A percentile compares a stretch with the other conserved stretches of the same genome.
Conservation (phyloP, 2,329 filamentous ascomycete genomes). For the Chrysoporthe cubensis region DNA sequence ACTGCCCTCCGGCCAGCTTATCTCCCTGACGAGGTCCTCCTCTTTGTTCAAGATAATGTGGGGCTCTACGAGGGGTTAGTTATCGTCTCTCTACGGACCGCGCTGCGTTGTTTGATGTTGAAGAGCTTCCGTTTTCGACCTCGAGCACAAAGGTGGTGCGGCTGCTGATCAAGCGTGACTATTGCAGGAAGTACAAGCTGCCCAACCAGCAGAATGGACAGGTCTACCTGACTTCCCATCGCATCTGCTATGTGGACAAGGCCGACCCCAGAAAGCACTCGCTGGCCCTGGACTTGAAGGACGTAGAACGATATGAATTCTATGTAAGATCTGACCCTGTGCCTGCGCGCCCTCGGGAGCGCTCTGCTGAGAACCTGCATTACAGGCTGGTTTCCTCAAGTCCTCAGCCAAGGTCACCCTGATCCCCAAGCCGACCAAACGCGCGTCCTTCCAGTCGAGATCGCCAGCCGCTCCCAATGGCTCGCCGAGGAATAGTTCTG, state of each 20-base stretch:
- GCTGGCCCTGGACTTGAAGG: conserved; percentile 82
- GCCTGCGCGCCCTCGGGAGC: neutral
- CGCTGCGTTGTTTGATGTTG: conserved; percentile 23
- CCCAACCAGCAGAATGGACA: conserved; percentile 93
- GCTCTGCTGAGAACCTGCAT: conserved; percentile 31
- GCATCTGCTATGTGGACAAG: conserved; percentile 92
- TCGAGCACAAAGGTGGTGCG: neutral
- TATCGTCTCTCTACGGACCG: conserved; percentile 27
- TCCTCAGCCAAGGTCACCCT: conserved; percentile 93
- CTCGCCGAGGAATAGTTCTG: conserved; percentile 48
- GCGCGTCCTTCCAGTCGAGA: conserved; percentile 60
- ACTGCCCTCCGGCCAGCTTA: conserved; percentile 93
- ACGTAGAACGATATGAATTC: conserved; percentile 88
- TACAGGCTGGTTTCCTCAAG: conserved; percentile 85
- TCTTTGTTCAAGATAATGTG: conserved; percentile 97
- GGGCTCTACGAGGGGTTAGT: conserved; percentile 95
- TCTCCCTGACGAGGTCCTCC: conserved; percentile 87
- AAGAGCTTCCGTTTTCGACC: neutral
- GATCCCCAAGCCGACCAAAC: conserved; percentile 77
- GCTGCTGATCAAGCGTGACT: conserved; percentile 22
- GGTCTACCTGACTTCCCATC: conserved; percentile 94
- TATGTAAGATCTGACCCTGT: conserved; percentile 61
- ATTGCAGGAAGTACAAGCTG: conserved; percentile 85
- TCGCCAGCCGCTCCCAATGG: conserved; percentile 51
- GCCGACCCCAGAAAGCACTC: conserved; percentile 83